phyloP scores from a whole-genome alignment of 345 rosid genomes.

The Populus euphratica region DNA sequence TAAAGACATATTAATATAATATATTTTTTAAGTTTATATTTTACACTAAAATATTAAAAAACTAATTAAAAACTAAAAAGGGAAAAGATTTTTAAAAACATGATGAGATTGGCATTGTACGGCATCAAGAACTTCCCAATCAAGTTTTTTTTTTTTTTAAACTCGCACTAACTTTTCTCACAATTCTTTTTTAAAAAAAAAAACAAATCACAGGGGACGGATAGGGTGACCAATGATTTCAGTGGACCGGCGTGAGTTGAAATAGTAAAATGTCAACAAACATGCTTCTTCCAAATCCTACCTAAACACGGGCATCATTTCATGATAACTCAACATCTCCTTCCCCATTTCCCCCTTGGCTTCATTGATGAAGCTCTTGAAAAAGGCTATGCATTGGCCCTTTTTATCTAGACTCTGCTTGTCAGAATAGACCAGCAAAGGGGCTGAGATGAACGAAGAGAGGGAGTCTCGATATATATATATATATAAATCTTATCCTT shows the following conservation, averaged over 20 bases:
- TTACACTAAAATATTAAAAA: too few relatives aligned
- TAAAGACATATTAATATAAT: too few relatives aligned
- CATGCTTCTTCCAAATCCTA: background rate
- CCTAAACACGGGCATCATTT: background rate
- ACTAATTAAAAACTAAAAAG: too few relatives aligned
- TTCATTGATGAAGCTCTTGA: background rate
- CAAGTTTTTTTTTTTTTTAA: too few relatives aligned
- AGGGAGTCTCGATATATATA: too few relatives aligned
- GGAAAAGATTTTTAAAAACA: rapidly evolving
- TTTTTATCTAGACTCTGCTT: background rate
- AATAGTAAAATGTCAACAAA: conserved; percentile 19
- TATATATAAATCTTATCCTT: too few relatives aligned
- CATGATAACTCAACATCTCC: background rate
- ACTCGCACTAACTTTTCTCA: too few relatives aligned
- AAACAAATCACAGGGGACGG: background rate
- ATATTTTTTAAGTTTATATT: too few relatives aligned
- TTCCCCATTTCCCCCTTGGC: background rate
- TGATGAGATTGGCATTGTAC: too few relatives aligned
- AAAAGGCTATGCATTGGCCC: too few relatives aligned
- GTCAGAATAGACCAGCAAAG: background rate
- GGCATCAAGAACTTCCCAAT: too few relatives aligned
- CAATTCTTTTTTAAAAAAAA: too few relatives aligned
- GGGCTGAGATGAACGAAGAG: background rate
- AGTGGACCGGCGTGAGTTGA: conserved; percentile 29
- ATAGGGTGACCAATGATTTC: conserved; percentile 19